phyloP scores from a whole-genome alignment of 257 asterid species.

The Leptodermis oblonga region DNA sequence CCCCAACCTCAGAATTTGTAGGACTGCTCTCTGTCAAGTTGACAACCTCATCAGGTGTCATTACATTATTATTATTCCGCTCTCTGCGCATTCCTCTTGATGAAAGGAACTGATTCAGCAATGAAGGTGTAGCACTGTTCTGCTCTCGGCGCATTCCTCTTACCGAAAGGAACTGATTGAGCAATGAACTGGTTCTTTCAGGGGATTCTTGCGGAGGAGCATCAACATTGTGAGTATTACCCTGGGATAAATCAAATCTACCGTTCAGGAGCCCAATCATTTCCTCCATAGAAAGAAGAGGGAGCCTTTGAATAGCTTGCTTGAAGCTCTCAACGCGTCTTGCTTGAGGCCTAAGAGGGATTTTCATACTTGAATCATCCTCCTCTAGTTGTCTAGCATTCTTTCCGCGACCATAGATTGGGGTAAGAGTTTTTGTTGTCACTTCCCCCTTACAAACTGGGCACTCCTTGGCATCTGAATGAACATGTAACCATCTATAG shows the following conservation, averaged over 20 bases:
- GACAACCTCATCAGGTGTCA: constrained; percentile 47
- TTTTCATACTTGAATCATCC: constrained; percentile 35
- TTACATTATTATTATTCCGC: constrained; percentile 31
- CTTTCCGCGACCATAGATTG: constrained; percentile 80
- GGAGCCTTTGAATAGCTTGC: constrained; percentile 62
- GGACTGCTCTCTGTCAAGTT: constrained; percentile 59
- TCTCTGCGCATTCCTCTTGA: constrained; percentile 85
- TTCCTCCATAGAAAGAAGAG: constrained; percentile 82
- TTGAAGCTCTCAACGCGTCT: constrained; percentile 56
- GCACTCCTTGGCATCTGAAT: constrained; percentile 87
- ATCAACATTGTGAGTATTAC: constrained; percentile 39
- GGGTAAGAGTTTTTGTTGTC: constrained; percentile 60
- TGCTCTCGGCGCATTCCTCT: constrained; percentile 71
- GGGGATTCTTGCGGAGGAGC: constrained; percentile 52
- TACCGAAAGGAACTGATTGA: constrained; percentile 64
- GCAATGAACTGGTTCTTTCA: constrained; percentile 61
- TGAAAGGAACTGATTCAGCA: constrained; percentile 66
- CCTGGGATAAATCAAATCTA: constrained; percentile 37
- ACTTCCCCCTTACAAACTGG: constrained; percentile 99
- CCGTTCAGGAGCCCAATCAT: constrained; percentile 76
- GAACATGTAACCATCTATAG: constrained; percentile 81
- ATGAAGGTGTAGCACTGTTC: constrained; percentile 13
- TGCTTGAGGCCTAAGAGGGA: constrained; percentile 75
- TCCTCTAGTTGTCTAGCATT: constrained; percentile 32
- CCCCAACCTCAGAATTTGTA: constrained; percentile 41